Evolutionary conservation across 2,329 filamentous ascomycete species (phyloP).

Genomic region (Monosporascus ibericus): DNA sequence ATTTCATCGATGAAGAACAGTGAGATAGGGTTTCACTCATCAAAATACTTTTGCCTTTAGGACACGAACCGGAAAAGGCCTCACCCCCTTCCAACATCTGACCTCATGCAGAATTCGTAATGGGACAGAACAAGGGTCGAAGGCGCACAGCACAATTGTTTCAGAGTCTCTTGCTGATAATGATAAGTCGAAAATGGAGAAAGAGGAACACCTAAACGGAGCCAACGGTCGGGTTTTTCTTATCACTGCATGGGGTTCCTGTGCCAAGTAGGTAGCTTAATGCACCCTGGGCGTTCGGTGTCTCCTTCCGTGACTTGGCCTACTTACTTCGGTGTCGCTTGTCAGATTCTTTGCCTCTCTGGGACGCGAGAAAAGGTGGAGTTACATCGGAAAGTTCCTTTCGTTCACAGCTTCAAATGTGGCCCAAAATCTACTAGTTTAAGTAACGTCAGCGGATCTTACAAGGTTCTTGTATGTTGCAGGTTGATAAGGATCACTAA

Average conservation of each 20-base stretch:
- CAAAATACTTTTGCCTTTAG: neutral
- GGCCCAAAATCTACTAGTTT: too few species aligned
- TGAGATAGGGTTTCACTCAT: neutral
- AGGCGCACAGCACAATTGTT: neutral
- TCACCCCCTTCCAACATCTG: neutral
- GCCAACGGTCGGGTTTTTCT: too few species aligned
- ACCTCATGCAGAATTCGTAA: neutral
- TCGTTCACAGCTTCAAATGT: too few species aligned
- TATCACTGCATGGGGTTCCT: too few species aligned
- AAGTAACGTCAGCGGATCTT: neutral
- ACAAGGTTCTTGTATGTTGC: neutral
- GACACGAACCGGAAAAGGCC: neutral
- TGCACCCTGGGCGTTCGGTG: too few species aligned
- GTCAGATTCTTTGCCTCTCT: neutral
- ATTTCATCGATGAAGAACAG: too few species aligned
- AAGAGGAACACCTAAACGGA: neutral
- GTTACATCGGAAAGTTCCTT: neutral
- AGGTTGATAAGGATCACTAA: neutral
- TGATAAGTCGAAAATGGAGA: neutral
- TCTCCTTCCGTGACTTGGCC: too few species aligned
- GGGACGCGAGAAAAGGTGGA: neutral
- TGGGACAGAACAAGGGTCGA: neutral
- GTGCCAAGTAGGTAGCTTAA: too few species aligned
- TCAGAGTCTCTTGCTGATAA: neutral
- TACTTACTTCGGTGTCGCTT: too few species aligned